A percentile compares a stretch with the other conserved stretches of the same genome.
phyloP scores from a whole-genome alignment of 2,329 filamentous ascomycete species.

The Paraconiothyrium sp. region DNA sequence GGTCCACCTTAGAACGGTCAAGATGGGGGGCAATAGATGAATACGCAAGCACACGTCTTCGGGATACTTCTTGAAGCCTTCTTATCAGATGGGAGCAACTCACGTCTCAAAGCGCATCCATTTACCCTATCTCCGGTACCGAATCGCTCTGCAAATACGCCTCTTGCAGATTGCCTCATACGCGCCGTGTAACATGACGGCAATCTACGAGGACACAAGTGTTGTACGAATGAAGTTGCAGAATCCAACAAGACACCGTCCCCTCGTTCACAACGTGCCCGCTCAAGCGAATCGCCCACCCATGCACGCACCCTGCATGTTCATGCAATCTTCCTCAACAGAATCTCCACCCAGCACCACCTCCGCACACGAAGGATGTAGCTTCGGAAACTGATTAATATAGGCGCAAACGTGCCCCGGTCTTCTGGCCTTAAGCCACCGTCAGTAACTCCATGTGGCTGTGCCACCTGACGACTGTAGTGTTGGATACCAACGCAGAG shows the following conservation, averaged over 20 bases:
- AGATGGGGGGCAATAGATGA: constrained; percentile 2
- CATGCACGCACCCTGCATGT: constrained; percentile 22
- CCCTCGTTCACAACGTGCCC: constrained; percentile 25
- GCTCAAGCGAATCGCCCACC: constrained; percentile 31
- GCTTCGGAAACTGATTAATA: constrained; percentile 8
- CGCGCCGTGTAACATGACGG: constrained; percentile 17
- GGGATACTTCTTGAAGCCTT: constrained; percentile 1
- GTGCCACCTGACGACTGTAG: not conserved
- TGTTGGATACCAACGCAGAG: constrained; percentile 3
- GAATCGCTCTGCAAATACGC: not conserved
- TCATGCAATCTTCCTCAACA: constrained; percentile 26
- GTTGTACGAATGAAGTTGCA: not conserved
- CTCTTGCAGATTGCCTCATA: not conserved
- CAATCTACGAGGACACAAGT: constrained; percentile 5
- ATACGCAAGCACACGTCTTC: not conserved
- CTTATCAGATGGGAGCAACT: constrained; percentile 2
- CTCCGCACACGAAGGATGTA: constrained; percentile 5
- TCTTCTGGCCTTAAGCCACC: constrained; percentile 1
- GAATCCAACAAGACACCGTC: constrained; percentile 8
- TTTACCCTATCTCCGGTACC: constrained; percentile 5
- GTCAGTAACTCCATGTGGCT: constrained; percentile 14
- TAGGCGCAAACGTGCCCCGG: not conserved
- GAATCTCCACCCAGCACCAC: constrained; percentile 14
- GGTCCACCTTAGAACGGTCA: not conserved
- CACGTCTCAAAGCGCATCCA: constrained; percentile 5